Evolutionary conservation across 2,329 filamentous ascomycete species (phyloP).

Genomic region (Endothia cerciana): DNA sequence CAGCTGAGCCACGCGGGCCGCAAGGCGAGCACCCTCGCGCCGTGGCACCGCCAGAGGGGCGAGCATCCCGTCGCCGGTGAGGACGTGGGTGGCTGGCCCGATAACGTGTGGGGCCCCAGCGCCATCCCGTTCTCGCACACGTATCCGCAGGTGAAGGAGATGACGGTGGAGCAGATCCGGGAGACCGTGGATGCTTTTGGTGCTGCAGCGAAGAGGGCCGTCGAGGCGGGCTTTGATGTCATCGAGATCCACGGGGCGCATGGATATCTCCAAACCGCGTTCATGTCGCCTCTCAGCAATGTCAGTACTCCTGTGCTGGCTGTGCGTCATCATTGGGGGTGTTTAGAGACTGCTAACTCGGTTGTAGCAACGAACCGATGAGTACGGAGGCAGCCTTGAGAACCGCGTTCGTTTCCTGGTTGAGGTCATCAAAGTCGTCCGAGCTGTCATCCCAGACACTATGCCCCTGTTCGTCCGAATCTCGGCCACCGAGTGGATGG

Average conservation of each 20-base stretch:
- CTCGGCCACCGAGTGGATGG: constrained; percentile 67
- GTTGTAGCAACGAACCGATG: constrained; percentile 58
- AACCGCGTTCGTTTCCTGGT: constrained; percentile 66
- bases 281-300: constrained; percentile 64
- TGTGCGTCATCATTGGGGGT: not conserved
- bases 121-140: constrained; percentile 62
- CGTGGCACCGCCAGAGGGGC: constrained; percentile 63
- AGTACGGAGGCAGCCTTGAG: constrained; percentile 68
- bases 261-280: constrained; percentile 69
- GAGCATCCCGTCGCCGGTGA: constrained; percentile 57
- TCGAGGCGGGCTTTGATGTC: constrained; percentile 74
- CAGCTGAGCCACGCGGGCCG: constrained; percentile 83
- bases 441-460: constrained; percentile 54
- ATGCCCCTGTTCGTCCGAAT: constrained; percentile 64
- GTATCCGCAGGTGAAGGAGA: constrained; percentile 65
- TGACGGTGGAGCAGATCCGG: constrained; percentile 71
- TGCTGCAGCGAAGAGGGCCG: constrained; percentile 59
- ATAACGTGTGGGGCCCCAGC: constrained; percentile 56
- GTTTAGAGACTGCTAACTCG: not conserved
- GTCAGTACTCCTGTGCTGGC: constrained; percentile 35
- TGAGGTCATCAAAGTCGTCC: constrained; percentile 56
- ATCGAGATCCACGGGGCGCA: constrained; percentile 72
- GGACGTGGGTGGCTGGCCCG: constrained; percentile 59
- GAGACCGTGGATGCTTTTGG: constrained; percentile 65
- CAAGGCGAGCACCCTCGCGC: constrained; percentile 62